Evolutionary conservation across 805 yeast genomes (phyloP).

Genomic region (Isabelozyma heimii): DNA sequence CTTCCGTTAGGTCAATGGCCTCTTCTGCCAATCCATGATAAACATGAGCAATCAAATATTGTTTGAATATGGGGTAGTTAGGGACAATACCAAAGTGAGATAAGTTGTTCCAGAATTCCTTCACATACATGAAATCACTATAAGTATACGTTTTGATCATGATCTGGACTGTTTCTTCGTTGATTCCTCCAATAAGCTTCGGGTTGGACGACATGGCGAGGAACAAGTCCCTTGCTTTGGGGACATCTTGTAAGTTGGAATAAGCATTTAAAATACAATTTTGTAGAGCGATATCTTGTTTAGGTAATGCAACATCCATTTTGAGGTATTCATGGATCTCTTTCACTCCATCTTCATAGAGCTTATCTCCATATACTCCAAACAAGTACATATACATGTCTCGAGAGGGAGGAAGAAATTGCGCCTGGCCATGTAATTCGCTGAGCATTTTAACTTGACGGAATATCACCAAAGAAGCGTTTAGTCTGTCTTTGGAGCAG

Average conservation of each 20-base stretch:
- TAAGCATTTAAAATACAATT: constrained; percentile 67
- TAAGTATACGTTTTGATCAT: constrained; percentile 64
- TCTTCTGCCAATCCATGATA: constrained; percentile 58
- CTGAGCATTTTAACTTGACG: constrained; percentile 56
- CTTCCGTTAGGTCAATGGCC: constrained; percentile 51
- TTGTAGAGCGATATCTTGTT: constrained; percentile 54
- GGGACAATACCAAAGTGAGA: constrained; percentile 54
- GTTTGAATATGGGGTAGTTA: constrained; percentile 49
- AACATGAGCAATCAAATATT: constrained; percentile 67
- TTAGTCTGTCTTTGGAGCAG: constrained; percentile 51
- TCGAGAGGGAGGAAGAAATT: constrained; percentile 28
- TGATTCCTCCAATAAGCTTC: constrained; percentile 44
- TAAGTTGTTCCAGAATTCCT: constrained; percentile 59
- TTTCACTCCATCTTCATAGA: constrained; percentile 63
- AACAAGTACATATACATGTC: constrained; percentile 63
- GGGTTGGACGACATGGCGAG: constrained; percentile 56
- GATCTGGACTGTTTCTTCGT: constrained; percentile 62
- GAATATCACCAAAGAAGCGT: constrained; percentile 61
- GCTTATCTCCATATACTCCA: constrained; percentile 54
- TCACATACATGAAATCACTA: constrained; percentile 53
- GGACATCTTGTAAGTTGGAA: constrained; percentile 52
- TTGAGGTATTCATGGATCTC: constrained; percentile 63
- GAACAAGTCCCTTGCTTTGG: constrained; percentile 59
- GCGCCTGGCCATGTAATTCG: constrained; percentile 44
- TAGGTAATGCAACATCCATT: constrained; percentile 52